These are phyloP conservation scores for Ophiostoma quercus DNA, from an alignment of 2,329 filamentous ascomycete genomes.

Conservation along the genomic window DNA sequence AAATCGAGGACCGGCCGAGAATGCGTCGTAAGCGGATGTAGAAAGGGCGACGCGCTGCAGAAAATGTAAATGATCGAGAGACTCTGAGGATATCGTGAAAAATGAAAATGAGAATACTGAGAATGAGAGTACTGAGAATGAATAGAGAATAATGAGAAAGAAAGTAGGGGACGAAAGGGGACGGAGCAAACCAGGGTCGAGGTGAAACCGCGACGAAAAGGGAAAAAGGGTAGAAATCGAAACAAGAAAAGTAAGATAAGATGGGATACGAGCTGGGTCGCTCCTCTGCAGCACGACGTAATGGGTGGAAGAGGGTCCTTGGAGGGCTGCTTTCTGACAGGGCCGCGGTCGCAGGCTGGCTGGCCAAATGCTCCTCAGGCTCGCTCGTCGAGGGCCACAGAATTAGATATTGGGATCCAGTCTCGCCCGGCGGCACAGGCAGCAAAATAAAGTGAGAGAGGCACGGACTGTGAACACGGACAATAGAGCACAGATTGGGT, in stretches of 20 bases:
- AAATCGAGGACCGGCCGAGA: conserved; percentile 10
- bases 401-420: neutral
- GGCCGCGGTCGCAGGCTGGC: neutral
- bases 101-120: neutral
- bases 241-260: conserved; percentile 15
- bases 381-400: neutral
- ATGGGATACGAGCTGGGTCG: conserved; percentile 3
- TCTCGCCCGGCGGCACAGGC: neutral
- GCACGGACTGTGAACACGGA: neutral
- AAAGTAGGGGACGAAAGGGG: neutral
- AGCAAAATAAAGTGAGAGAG: neutral
- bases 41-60: neutral
- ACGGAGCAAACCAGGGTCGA: neutral
- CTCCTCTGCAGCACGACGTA: neutral
- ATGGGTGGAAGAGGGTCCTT: neutral
- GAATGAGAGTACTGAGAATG: neutral
- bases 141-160: neutral
- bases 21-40: neutral
- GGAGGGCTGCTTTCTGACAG: neutral
- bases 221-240: conserved; percentile 9
- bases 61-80: neutral
- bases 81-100: neutral
- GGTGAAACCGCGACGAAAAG: conserved; percentile 6
- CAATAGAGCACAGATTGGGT: neutral
- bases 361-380: neutral